Percentiles rank a stretch among this genome's conserved stretches.
Conservation (phyloP, 148 eudicot species). For the Amaranthus hypochondriacus region DNA sequence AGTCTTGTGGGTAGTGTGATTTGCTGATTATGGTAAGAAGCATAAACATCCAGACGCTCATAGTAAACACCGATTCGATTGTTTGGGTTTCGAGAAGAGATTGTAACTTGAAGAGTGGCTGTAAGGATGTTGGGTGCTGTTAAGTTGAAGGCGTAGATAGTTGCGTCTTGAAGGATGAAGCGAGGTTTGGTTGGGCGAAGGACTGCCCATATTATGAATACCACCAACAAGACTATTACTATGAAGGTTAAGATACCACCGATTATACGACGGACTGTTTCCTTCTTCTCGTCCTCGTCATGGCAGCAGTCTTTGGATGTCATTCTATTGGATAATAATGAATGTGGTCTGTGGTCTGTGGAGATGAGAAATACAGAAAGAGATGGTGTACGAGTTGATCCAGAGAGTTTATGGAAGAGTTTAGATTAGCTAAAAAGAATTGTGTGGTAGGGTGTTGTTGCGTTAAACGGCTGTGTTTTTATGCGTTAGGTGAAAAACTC, state of each 20-base stretch:
- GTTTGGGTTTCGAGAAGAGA: slow-evolving; percentile 44
- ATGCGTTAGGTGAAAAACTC: too few species aligned
- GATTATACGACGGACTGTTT: slow-evolving; percentile 13
- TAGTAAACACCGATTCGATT: slow-evolving; percentile 40
- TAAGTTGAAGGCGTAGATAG: slow-evolving; percentile 42
- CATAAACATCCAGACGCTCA: slow-evolving; percentile 40
- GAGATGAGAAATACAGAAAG: too few species aligned
- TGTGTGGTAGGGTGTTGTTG: too few species aligned
- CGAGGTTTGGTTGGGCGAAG: slow-evolving; percentile 47
- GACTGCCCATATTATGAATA: slow-evolving; percentile 40
- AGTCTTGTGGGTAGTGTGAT: slow-evolving; percentile 38
- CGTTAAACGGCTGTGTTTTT: too few species aligned
- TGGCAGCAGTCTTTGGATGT: slow-evolving; percentile 46
- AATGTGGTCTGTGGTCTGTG: too few species aligned
- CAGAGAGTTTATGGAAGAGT: too few species aligned
- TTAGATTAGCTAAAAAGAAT: too few species aligned
- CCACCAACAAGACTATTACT: slow-evolving; percentile 25
- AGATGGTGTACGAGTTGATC: too few species aligned
- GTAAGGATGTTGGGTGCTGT: slow-evolving; percentile 35
- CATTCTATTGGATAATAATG: neutral
- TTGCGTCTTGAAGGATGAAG: slow-evolving; percentile 47
- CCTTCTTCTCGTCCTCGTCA: slow-evolving; percentile 25
- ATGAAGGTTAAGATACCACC: slow-evolving; percentile 18
- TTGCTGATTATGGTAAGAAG: slow-evolving; percentile 37
- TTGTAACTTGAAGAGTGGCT: slow-evolving; percentile 34